Evolutionary conservation across 352 stramenopile genomes (phyloP).

Genomic region (Pythium angustatum): DNA sequence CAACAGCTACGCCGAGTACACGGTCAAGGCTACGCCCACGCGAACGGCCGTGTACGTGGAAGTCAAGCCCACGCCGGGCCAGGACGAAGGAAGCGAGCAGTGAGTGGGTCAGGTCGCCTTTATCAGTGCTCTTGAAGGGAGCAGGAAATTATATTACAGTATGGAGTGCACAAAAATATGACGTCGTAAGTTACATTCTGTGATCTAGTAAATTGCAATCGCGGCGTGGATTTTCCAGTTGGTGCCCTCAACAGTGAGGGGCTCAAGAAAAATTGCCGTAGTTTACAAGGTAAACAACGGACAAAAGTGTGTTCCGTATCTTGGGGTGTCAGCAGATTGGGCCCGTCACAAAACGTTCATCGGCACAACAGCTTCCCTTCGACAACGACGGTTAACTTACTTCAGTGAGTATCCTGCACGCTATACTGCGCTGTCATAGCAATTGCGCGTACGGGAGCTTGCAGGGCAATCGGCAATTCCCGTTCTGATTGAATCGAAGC

Average conservation of each 20-base stretch:
- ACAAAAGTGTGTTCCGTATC: slow-evolving; percentile 76
- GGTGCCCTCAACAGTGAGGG: slow-evolving; percentile 17
- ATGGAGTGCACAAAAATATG: not conserved
- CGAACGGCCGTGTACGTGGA: not conserved
- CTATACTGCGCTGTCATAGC: not conserved
- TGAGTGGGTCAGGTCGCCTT: too few species aligned
- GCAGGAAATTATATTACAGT: not conserved
- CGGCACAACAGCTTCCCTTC: slow-evolving; percentile 68
- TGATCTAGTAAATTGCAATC: not conserved
- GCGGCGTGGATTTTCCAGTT: not conserved
- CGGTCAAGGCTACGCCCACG: not conserved
- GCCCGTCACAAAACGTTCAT: slow-evolving; percentile 76
- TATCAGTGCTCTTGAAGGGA: too few species aligned
- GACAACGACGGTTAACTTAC: slow-evolving; percentile 65
- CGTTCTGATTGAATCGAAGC: not conserved
- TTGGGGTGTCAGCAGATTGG: slow-evolving; percentile 77
- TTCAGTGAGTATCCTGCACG: not conserved
- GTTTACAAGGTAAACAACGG: slow-evolving; percentile 26
- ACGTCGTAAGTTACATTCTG: too few species aligned
- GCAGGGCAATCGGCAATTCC: not conserved
- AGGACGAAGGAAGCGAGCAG: too few species aligned
- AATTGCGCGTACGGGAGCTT: slow-evolving; percentile 19
- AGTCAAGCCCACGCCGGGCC: not conserved
- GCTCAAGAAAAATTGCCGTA: slow-evolving; percentile 66
- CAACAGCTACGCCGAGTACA: slow-evolving; percentile 6